Conservation (phyloP, 441 rosid species). For the Biscutella auriculata region DNA sequence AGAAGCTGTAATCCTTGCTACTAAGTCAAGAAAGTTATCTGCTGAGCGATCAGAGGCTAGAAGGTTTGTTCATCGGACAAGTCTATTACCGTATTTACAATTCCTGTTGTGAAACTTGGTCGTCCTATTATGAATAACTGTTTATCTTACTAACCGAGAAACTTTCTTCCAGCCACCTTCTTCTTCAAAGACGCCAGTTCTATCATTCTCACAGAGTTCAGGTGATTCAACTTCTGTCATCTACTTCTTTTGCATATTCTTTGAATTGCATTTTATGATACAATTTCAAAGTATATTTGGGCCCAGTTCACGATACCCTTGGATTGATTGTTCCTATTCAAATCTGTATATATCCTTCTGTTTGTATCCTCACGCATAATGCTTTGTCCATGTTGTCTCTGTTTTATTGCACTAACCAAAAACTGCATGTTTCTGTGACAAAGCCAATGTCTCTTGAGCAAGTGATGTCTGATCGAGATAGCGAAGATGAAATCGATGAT, state of each 20-base stretch:
- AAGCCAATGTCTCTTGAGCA: slow-evolving; percentile 83
- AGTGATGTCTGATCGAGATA: slow-evolving; percentile 73
- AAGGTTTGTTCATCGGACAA: slow-evolving; percentile 38
- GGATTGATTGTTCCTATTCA: background rate
- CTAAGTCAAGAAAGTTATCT: slow-evolving; percentile 66
- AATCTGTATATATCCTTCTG: background rate
- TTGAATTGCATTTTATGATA: background rate
- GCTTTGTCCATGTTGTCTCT: background rate
- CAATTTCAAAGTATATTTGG: background rate
- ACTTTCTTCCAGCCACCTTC: slow-evolving; percentile 43
- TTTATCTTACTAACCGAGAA: background rate
- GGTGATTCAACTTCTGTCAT: slow-evolving; percentile 30
- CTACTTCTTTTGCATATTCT: background rate
- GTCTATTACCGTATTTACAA: background rate
- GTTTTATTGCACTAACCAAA: slow-evolving; percentile 18
- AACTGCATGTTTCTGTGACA: slow-evolving; percentile 1
- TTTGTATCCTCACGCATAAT: background rate
- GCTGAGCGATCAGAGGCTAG: slow-evolving; percentile 73
- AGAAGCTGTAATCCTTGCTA: slow-evolving; percentile 46
- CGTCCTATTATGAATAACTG: background rate
- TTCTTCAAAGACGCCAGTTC: slow-evolving; percentile 76
- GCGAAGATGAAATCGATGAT: slow-evolving; percentile 90
- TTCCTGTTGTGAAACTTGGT: background rate
- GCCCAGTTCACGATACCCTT: background rate
- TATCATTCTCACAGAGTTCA: slow-evolving; percentile 94